Percentiles rank a stretch among this genome's conserved stretches.
phyloP scores from a whole-genome alignment of 441 rosid genomes.

The Hura crepitans region DNA sequence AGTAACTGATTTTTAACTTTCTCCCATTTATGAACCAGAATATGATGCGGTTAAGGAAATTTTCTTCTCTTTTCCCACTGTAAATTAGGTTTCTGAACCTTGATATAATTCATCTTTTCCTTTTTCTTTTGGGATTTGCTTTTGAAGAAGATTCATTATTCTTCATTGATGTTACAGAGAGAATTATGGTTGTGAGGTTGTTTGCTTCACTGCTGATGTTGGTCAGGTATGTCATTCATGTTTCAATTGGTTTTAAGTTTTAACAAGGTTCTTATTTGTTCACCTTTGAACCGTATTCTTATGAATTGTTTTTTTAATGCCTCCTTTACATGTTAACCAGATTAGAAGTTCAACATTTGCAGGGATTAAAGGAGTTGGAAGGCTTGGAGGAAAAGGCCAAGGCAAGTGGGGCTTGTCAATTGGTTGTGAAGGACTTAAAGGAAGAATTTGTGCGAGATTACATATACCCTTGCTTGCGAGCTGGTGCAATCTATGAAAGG shows the following conservation, averaged over 20 bases:
- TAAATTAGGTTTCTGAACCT: neutral
- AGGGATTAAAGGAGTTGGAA: conserved; percentile 81
- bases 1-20: neutral
- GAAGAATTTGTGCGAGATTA: conserved; percentile 90
- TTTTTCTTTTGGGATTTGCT: neutral
- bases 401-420: conserved; percentile 90
- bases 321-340: conserved; percentile 8
- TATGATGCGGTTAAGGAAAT: neutral
- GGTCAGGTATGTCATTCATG: conserved; percentile 61
- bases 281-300: neutral
- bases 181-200: conserved; percentile 95
- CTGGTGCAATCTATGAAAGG: conserved; percentile 89
- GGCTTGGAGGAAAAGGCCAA: conserved; percentile 90
- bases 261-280: neutral
- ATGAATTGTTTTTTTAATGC: neutral
- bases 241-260: neutral
- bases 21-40: neutral
- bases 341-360: conserved; percentile 21
- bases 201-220: conserved; percentile 96
- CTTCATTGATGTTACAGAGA: conserved; percentile 44
- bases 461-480: conserved; percentile 82
- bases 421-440: conserved; percentile 79
- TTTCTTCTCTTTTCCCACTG: neutral
- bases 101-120: neutral
- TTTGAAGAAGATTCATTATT: neutral